A percentile compares a stretch with the other conserved stretches of the same genome.
Conservation (phyloP, 2,329 filamentous ascomycete species). For the Fusarium setosum region DNA sequence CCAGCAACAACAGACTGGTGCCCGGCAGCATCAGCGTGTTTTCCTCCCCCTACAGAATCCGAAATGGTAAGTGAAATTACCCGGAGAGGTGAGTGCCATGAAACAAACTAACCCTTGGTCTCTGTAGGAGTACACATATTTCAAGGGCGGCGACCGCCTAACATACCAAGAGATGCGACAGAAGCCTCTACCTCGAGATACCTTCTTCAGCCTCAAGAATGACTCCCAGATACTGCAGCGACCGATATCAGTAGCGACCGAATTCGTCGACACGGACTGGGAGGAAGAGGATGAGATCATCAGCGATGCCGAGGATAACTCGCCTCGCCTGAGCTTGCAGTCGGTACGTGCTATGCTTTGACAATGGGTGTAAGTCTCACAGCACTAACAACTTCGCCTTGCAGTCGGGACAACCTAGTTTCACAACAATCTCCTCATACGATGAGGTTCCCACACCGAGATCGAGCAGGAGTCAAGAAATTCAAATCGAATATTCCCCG, state of each 20-base stretch:
- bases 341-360: slow-evolving; percentile 67
- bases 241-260: slow-evolving; percentile 78
- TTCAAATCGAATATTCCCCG: slow-evolving; percentile 69
- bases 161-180: slow-evolving; percentile 64
- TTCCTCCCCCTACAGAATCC: slow-evolving; percentile 6
- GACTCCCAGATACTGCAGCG: slow-evolving; percentile 60
- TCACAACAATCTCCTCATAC: slow-evolving; percentile 88
- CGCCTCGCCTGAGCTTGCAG: slow-evolving; percentile 74
- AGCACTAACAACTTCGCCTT: slow-evolving; percentile 32
- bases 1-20: slow-evolving; percentile 29
- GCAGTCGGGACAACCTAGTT: slow-evolving; percentile 78
- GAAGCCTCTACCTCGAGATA: slow-evolving; percentile 61
- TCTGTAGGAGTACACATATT: slow-evolving; percentile 50
- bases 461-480: slow-evolving; percentile 69
- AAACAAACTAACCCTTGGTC: slow-evolving; percentile 1
- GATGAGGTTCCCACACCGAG: slow-evolving; percentile 85
- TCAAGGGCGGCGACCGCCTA: slow-evolving; percentile 50
- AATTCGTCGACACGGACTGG: slow-evolving; percentile 82
- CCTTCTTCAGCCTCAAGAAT: slow-evolving; percentile 70
- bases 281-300: slow-evolving; percentile 74
- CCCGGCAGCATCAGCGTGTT: slow-evolving; percentile 24
- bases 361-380: background rate
- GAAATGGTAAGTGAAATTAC: slow-evolving; percentile 49
- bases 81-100: background rate
- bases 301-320: slow-evolving; percentile 72